Percentiles rank a stretch among this genome's conserved stretches.
These are phyloP conservation scores for Fraxinus floribunda DNA, from an alignment of 305 asterid genomes.

Conservation along the genomic window DNA sequence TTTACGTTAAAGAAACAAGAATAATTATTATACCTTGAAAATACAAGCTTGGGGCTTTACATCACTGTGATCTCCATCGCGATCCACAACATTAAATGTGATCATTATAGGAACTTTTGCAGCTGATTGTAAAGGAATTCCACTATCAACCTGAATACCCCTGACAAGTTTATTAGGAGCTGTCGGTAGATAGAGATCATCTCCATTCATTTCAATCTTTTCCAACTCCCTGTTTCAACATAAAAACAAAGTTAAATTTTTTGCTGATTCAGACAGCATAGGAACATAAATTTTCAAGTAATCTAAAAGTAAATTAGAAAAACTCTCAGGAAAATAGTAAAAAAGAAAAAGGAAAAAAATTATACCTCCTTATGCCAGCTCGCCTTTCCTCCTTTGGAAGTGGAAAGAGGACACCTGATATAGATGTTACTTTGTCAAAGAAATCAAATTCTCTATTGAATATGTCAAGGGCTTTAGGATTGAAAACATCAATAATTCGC, in stretches of 20 bases:
- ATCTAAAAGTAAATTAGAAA: slow-evolving; percentile 19
- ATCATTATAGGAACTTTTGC: slow-evolving; percentile 99
- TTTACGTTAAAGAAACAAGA: slow-evolving; percentile 9
- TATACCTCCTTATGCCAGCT: slow-evolving; percentile 91
- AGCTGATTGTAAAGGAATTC: slow-evolving; percentile 96
- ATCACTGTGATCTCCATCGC: slow-evolving; percentile 76
- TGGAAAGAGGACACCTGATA: slow-evolving; percentile 93
- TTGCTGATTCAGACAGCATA: neutral
- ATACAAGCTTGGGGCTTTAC: slow-evolving; percentile 95
- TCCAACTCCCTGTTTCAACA: slow-evolving; percentile 74
- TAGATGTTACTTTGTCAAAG: slow-evolving; percentile 98
- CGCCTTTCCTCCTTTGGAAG: slow-evolving; percentile 95
- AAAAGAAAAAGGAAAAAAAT: slow-evolving; percentile 10
- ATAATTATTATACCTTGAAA: slow-evolving; percentile 66
- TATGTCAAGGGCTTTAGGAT: slow-evolving; percentile 64
- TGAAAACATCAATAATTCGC: slow-evolving; percentile 81
- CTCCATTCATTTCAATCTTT: slow-evolving; percentile 81
- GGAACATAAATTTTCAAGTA: neutral
- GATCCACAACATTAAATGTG: slow-evolving; percentile 90
- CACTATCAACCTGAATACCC: slow-evolving; percentile 92
- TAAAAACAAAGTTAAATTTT: slow-evolving; percentile 5
- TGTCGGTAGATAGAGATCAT: slow-evolving; percentile 96
- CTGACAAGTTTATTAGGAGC: slow-evolving; percentile 87
- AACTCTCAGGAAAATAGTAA: neutral
- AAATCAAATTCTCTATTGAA: slow-evolving; percentile 92